Conservation (phyloP, 176 grass and related monocot species). For the Cenchrus americanus region DNA sequence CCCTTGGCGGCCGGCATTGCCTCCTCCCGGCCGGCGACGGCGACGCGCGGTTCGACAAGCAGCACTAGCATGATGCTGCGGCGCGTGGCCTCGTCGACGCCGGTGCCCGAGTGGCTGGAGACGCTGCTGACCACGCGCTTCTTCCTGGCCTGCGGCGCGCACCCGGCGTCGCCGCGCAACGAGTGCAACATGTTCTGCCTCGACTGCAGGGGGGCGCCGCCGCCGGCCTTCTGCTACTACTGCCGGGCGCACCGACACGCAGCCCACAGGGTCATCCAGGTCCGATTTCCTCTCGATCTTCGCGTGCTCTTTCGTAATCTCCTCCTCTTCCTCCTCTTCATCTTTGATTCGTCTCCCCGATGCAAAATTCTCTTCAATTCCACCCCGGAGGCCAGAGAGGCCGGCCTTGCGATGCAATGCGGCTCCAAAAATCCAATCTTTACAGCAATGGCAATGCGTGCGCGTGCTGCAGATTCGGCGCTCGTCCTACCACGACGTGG, state of each 20-base stretch:
- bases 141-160: constrained; percentile 64
- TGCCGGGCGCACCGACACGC: constrained; percentile 70
- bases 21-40: background rate
- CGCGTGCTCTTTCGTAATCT: too few species aligned
- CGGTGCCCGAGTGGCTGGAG: constrained; percentile 70
- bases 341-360: too few species aligned
- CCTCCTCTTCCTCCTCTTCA: background rate
- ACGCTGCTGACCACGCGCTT: constrained; percentile 63
- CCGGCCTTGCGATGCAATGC: background rate
- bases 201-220: constrained; percentile 54
- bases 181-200: constrained; percentile 93
- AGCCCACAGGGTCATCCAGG: constrained; percentile 77
- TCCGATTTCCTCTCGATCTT: background rate
- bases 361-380: too few species aligned
- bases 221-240: constrained; percentile 77
- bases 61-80: constrained; percentile 53
- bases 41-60: too few species aligned
- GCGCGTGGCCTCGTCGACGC: constrained; percentile 48
- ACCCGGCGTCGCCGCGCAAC: constrained; percentile 64
- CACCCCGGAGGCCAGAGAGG: too few species aligned
- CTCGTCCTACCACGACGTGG: constrained; percentile 84
- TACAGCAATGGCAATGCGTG: background rate
- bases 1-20: background rate
- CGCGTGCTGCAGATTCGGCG: constrained; percentile 57
- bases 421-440: background rate